Conservation (phyloP, 2,329 filamentous ascomycete species). For the Penicillium griseofulvum region DNA sequence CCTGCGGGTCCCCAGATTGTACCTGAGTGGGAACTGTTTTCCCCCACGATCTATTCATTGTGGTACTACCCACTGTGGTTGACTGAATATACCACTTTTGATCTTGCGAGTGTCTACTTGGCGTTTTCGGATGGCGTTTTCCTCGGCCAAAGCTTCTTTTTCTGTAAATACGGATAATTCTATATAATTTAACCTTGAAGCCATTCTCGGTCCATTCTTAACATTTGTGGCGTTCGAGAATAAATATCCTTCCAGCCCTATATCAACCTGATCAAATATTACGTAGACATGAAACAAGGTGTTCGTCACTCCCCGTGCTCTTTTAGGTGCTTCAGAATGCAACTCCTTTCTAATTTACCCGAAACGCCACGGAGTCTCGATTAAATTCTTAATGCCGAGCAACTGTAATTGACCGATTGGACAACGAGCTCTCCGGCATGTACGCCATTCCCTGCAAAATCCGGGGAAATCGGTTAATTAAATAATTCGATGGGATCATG, state of each 20-base stretch:
- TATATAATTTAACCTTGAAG: background rate
- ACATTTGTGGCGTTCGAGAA: background rate
- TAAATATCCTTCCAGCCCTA: background rate
- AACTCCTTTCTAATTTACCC: background rate
- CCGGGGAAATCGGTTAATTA: slow-evolving; percentile 13
- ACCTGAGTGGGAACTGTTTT: background rate
- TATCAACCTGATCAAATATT: too few species aligned
- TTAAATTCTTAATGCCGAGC: background rate
- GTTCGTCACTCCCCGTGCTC: background rate
- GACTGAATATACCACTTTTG: background rate
- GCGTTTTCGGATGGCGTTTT: background rate
- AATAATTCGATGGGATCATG: background rate
- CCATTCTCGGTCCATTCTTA: background rate
- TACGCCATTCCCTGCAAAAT: background rate
- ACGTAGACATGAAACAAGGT: background rate
- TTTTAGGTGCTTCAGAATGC: background rate
- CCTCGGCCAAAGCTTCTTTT: background rate
- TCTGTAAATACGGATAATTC: background rate
- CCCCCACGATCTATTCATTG: background rate
- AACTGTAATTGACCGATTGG: slow-evolving; percentile 3
- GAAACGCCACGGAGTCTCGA: background rate
- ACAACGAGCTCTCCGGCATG: background rate
- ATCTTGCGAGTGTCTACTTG: background rate
- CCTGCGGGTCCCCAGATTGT: background rate
- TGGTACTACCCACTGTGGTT: too few species aligned